Base-by-base conservation (phyloP, 1,139 yeast species). In the Groenewaldozyma auringiensis region DNA sequence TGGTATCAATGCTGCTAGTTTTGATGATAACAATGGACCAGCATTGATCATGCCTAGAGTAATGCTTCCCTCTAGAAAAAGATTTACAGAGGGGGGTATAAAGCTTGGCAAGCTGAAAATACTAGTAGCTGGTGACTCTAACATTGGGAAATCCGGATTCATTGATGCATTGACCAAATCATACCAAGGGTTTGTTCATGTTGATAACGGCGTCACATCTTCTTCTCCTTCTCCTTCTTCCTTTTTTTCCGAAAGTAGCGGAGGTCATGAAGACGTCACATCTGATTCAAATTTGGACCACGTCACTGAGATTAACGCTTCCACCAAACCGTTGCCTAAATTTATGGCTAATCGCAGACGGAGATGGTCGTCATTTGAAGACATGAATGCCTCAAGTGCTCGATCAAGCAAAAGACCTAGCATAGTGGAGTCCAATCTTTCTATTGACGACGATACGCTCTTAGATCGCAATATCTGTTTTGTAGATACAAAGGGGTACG, bases 401-500 rank as follows among this genome's bases (percentile, higher is more conserved):
- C 25, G 38, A 18, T 20, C 37, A 13, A 21, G 42, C 18, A 39
- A 39, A 13, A 14, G 41, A 18, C 37, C 40, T 3, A 42, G 45
- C 4, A 27, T 27, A 8, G 45, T 34, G 3, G 34, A 33, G 31
- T 34, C 43, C 29, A 21, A 25, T 11, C 21, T 32, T 11, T 14
- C 25, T 36, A 31, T 45, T 6, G 36, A 44, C 4, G 40, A 42
- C 14, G 44, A 31, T 13, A 48, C 45, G 20, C 50, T 57, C 2
- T 45, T 60, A 34, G 60, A 58, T 46, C 46, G 60, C 3, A 60
- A 60, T 37, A 36, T 60, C 4, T 56, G 60, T 31, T 54, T 60
- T 45, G 61, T 59, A 3, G 64, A 59, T 40, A 48, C 56, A 9
- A 41, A 48, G 1, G 58, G 61, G 9, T 53, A 53, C 35, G 36